Percentiles rank a stretch among this genome's conserved stretches.
These are phyloP conservation scores for Cutaneotrichosporon sp. DNA, from an alignment of 1,284 basidiomycete genomes.

Conservation along the genomic window DNA sequence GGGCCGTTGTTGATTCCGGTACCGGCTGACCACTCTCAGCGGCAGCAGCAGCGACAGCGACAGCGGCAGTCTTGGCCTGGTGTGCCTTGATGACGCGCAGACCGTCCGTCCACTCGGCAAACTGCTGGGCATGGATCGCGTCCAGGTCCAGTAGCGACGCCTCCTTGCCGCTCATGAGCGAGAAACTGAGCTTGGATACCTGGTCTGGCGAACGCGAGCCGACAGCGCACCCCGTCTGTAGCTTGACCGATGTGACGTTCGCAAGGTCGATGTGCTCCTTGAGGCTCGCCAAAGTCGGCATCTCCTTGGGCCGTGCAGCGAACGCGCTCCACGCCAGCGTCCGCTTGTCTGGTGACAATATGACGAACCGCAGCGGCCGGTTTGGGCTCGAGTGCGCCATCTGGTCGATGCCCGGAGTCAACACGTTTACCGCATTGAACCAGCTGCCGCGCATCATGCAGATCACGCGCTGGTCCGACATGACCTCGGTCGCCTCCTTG, in stretches of 20 bases:
- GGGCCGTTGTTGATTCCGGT: slow-evolving; percentile 58
- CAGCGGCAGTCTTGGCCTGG: not conserved
- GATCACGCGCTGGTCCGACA: slow-evolving; percentile 70
- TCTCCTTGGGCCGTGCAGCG: slow-evolving; percentile 22
- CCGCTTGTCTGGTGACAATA: slow-evolving; percentile 43
- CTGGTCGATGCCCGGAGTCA: slow-evolving; percentile 32
- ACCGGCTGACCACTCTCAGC: not conserved
- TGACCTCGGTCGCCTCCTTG: slow-evolving; percentile 89
- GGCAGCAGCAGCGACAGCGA: not conserved
- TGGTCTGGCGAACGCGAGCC: slow-evolving; percentile 52
- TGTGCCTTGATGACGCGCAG: slow-evolving; percentile 74
- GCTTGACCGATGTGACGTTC: slow-evolving; percentile 71
- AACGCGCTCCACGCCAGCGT: slow-evolving; percentile 46
- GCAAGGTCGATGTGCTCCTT: slow-evolving; percentile 75
- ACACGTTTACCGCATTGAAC: slow-evolving; percentile 45
- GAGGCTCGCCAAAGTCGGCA: slow-evolving; percentile 37
- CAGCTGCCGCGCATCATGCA: slow-evolving; percentile 51
- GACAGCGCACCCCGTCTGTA: slow-evolving; percentile 67
- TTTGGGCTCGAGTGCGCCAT: slow-evolving; percentile 28
- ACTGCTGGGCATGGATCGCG: slow-evolving; percentile 76
- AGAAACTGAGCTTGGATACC: slow-evolving; percentile 72
- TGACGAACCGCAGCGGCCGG: slow-evolving; percentile 43
- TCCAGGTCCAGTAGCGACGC: slow-evolving; percentile 80
- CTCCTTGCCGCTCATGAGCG: slow-evolving; percentile 64
- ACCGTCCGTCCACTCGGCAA: slow-evolving; percentile 96